These are phyloP conservation scores for Halophytophthora polymorphica DNA, from an alignment of 352 stramenopile species.

Conservation along the genomic window DNA sequence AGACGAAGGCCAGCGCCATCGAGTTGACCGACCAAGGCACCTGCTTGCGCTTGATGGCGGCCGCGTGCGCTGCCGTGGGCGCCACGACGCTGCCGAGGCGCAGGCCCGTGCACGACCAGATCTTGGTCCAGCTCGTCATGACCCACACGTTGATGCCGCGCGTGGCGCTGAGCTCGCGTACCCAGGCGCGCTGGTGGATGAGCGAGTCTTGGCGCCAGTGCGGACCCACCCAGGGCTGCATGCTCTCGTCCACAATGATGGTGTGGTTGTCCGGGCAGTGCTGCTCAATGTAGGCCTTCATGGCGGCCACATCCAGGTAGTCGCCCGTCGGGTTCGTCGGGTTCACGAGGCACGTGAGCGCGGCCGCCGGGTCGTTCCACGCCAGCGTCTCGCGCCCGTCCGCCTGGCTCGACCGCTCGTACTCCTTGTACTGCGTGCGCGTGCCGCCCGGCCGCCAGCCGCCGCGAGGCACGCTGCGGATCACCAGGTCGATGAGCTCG, in stretches of 20 bases:
- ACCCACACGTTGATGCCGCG: slow-evolving; percentile 87
- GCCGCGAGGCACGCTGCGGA: slow-evolving; percentile 71
- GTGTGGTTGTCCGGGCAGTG: slow-evolving; percentile 84
- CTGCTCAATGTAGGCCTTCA: slow-evolving; percentile 87
- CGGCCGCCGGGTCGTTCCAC: slow-evolving; percentile 68
- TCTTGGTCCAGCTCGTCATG: slow-evolving; percentile 92
- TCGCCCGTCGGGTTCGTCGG: slow-evolving; percentile 89
- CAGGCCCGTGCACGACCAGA: slow-evolving; percentile 90
- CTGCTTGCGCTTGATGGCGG: slow-evolving; percentile 88
- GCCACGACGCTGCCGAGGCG: slow-evolving; percentile 87
- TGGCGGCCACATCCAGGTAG: slow-evolving; percentile 77
- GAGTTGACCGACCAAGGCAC: slow-evolving; percentile 91
- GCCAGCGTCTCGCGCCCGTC: slow-evolving; percentile 75
- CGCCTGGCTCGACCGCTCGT: slow-evolving; percentile 81
- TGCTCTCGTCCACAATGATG: slow-evolving; percentile 90
- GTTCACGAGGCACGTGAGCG: slow-evolving; percentile 87
- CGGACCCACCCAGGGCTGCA: slow-evolving; percentile 88
- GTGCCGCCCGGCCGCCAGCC: slow-evolving; percentile 75
- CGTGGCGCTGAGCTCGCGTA: slow-evolving; percentile 65
- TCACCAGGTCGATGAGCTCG: slow-evolving; percentile 87
- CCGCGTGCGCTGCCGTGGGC: slow-evolving; percentile 69
- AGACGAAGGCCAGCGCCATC: slow-evolving; percentile 87
- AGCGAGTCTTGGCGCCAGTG: slow-evolving; percentile 83
- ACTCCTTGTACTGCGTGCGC: slow-evolving; percentile 86
- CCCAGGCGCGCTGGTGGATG: slow-evolving; percentile 86